phyloP scores from a whole-genome alignment of 2,329 filamentous ascomycete species.

The Aspergillus ochraceus region DNA sequence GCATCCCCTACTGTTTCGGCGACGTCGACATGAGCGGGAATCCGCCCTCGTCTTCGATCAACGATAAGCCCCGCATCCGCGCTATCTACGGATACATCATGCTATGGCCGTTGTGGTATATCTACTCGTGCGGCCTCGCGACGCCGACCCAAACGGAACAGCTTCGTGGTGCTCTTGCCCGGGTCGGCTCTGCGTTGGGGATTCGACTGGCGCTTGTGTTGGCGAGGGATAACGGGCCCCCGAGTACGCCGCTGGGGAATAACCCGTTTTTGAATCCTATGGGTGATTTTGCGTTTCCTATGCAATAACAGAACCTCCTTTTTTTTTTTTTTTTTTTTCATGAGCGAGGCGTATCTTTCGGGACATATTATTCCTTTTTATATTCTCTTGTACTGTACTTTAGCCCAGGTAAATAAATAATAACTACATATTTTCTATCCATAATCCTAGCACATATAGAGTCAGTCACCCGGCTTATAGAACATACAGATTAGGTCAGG shows the following conservation, averaged over 20 bases:
- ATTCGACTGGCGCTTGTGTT: slow-evolving; percentile 36
- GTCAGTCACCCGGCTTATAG: too few relatives aligned
- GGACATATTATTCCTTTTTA: too few relatives aligned
- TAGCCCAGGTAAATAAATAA: too few relatives aligned
- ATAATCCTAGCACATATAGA: too few relatives aligned
- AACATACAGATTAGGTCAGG: too few relatives aligned
- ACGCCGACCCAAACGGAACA: slow-evolving; percentile 30
- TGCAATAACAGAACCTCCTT: not conserved
- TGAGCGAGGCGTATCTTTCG: not conserved
- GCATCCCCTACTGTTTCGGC: slow-evolving; percentile 34
- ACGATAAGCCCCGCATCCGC: slow-evolving; percentile 24
- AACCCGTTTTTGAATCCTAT: not conserved
- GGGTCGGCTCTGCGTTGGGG: slow-evolving; percentile 32
- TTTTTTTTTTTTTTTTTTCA: too few relatives aligned
- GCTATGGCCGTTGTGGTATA: slow-evolving; percentile 42
- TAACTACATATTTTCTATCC: too few relatives aligned
- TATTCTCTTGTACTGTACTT: too few relatives aligned
- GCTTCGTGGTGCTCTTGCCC: slow-evolving; percentile 26
- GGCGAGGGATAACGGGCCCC: slow-evolving; percentile 13
- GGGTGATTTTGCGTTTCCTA: not conserved
- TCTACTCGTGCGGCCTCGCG: slow-evolving; percentile 33
- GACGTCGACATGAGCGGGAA: slow-evolving; percentile 35
- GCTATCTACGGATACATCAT: slow-evolving; percentile 34
- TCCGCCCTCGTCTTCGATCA: slow-evolving; percentile 14
- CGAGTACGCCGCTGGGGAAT: not conserved